phyloP scores from a whole-genome alignment of 2,329 filamentous ascomycete genomes.

The Westerdykella sp. region DNA sequence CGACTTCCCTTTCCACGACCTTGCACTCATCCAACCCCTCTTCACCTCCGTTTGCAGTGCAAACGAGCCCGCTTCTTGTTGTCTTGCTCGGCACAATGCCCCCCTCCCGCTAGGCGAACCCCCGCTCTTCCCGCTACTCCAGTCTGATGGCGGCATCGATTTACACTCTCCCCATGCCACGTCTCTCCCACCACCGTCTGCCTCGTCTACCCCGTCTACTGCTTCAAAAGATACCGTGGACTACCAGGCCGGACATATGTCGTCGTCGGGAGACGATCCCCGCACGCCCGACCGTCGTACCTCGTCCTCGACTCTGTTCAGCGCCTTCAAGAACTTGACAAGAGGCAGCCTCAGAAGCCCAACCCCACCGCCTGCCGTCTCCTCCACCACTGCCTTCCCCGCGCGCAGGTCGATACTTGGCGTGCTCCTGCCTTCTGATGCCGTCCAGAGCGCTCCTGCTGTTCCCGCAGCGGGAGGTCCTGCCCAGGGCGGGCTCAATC shows the following conservation, averaged over 20 bases:
- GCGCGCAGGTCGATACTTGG: constrained; percentile 25
- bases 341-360: constrained; percentile 30
- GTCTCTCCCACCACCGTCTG: not conserved
- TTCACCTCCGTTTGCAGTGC: not conserved
- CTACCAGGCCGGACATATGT: constrained; percentile 23
- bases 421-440: constrained; percentile 13
- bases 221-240: too few species aligned
- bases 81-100: not conserved
- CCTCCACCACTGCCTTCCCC: constrained; percentile 26
- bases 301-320: constrained; percentile 35
- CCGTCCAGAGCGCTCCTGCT: constrained; percentile 14
- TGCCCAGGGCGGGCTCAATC: not conserved
- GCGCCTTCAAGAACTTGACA: constrained; percentile 34
- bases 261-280: constrained; percentile 29
- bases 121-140: not conserved
- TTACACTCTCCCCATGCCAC: not conserved
- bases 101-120: not conserved
- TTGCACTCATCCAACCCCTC: not conserved
- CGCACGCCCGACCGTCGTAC: constrained; percentile 35
- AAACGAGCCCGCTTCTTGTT: not conserved
- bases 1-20: too few species aligned
- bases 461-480: constrained; percentile 20
- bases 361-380: constrained; percentile 26
- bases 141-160: not conserved
- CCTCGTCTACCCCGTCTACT: not conserved